Percentiles rank a stretch among this genome's conserved stretches.
Conservation (phyloP, 139 green algal genomes). For the Monoraphidium neglectum region DNA sequence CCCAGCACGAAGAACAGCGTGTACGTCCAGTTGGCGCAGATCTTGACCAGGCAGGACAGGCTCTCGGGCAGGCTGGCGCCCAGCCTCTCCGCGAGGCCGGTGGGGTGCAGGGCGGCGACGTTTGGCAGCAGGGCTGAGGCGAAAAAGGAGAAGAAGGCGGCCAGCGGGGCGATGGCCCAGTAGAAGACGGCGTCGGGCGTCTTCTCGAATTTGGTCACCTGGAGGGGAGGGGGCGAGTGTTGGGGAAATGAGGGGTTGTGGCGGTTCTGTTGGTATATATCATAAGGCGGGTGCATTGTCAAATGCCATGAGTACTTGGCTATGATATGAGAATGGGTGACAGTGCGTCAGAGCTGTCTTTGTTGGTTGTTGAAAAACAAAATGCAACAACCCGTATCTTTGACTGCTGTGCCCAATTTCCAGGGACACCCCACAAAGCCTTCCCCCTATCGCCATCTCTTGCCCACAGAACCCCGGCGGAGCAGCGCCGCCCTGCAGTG, state of each 20-base stretch:
- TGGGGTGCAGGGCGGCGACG: conserved; percentile 62
- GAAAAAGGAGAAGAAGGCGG: conserved; percentile 78
- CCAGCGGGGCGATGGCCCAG: conserved; percentile 59
- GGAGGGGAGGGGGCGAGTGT: too few relatives aligned
- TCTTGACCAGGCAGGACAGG: conserved; percentile 5
- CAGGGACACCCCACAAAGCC: neutral
- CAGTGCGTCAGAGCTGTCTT: too few relatives aligned
- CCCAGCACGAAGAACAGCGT: conserved; percentile 37
- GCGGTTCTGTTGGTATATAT: neutral
- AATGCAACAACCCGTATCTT: conserved; percentile 12
- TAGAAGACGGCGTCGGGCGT: conserved; percentile 60
- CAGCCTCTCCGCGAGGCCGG: conserved; percentile 48
- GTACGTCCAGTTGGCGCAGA: conserved; percentile 22
- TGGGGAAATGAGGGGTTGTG: too few relatives aligned
- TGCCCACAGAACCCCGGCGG: too few relatives aligned
- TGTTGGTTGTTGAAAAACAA: too few relatives aligned
- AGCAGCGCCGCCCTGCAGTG: too few relatives aligned
- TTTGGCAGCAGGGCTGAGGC: conserved; percentile 71
- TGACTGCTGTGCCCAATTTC: neutral
- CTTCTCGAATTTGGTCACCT: too few relatives aligned
- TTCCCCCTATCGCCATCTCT: too few relatives aligned
- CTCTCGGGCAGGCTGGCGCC: conserved; percentile 51
- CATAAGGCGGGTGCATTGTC: too few relatives aligned
- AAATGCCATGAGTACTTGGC: too few relatives aligned
- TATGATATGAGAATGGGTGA: too few relatives aligned